Conservation (phyloP, 192 early-diverging fungal species). For the Piromyces sp. region DNA sequence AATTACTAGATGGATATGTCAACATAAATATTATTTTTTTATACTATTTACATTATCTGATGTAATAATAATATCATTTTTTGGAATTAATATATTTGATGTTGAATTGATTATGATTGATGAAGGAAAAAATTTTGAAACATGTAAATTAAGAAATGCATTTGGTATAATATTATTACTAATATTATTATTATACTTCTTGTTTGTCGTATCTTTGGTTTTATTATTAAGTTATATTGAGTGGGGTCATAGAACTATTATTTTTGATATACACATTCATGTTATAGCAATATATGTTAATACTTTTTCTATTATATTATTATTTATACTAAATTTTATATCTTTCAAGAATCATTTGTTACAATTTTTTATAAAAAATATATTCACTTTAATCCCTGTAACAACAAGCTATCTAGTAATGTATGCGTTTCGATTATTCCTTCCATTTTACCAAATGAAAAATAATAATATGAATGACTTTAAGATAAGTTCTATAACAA, state of each 20-base stretch:
- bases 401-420: background rate
- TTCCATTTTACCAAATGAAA: no score
- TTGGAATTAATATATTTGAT: no score
- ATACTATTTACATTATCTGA: background rate
- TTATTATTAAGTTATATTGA: background rate
- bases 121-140: background rate
- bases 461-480: no score
- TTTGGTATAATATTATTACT: background rate
- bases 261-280: background rate
- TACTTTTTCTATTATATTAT: background rate
- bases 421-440: no score
- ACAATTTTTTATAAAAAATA: background rate
- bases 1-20: background rate
- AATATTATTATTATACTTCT: background rate
- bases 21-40: background rate
- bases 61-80: background rate
- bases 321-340: background rate
- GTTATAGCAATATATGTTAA: background rate
- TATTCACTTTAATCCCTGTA: background rate
- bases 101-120: background rate
- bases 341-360: background rate
- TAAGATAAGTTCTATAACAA: no score
- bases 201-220: background rate
- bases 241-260: background rate
- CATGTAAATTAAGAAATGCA: background rate